Base-by-base conservation (phyloP, 1,139 yeast species). In the Scheffersomyces insectosa region DNA sequence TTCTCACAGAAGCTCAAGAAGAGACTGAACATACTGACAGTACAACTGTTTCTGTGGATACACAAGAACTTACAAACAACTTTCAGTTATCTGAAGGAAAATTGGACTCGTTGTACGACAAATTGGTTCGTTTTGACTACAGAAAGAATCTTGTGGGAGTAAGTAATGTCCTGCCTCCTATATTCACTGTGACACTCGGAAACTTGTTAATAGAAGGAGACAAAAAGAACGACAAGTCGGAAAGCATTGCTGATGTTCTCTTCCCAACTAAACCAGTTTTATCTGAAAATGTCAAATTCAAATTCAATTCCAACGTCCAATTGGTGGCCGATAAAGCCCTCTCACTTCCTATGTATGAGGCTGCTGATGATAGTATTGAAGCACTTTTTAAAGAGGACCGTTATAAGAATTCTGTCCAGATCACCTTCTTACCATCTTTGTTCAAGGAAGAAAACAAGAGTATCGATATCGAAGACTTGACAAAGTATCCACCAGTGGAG, bases 401-500 rank as follows among this genome's bases (percentile, higher is more conserved):
- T 2, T 71, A 66, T 42, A 55, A 63, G 11, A 68, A 70, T 47
- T 59, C 62, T 28, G 63, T 77, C 12, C 84, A 80, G 54, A 51
- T 80, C 48, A 69, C 66, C 49, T 76, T 80, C 47, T 55, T 68
- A n/a, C 85, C 85, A 1, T 63, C 76, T 8, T 71, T 79, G 8
- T 65, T 60, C 51, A 56, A 50, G 40, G 56, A 51, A 35, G 52
- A 51, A 15, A 55, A 42, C 14, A 42, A 46, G 15, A 47, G 48
- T n/a, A 55, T 51, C 11, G 39, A 45, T 14, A 50, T 50, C n/a
- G 50, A 50, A 11, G 51, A 50, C 8, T 50, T 56, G 37, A 54
- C 59, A 43, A 56, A 63, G 39, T 69, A 69, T 42, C 85, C 85
- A 0, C 79, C 83, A 0, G 63, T 81, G 3, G 85, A 81, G 54